Evolutionary conservation across 805 yeast species (phyloP).

Genomic region (Myxozyma geophila): DNA sequence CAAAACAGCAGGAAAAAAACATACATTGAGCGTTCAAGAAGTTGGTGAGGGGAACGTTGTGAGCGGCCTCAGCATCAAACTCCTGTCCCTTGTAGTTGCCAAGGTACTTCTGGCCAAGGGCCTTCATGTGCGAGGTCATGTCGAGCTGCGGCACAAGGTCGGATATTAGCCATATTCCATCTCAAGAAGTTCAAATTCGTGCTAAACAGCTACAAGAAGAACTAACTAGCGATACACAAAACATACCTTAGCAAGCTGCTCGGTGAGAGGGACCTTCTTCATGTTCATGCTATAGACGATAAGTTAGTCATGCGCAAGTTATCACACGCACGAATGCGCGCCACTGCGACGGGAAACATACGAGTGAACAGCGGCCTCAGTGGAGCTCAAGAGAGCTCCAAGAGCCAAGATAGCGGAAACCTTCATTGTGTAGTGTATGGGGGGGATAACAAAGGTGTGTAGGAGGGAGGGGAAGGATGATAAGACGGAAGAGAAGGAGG

Average conservation of each 20-base stretch:
- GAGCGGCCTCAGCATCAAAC: slow-evolving; percentile 49
- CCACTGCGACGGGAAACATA: slow-evolving; percentile 31
- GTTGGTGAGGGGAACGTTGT: slow-evolving; percentile 85
- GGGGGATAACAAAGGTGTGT: not conserved
- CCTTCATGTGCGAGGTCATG: slow-evolving; percentile 52
- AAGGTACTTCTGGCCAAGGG: slow-evolving; percentile 66
- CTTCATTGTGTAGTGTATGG: slow-evolving; percentile 24
- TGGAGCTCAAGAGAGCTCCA: slow-evolving; percentile 33
- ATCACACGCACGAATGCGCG: slow-evolving; percentile 5
- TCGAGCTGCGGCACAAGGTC: slow-evolving; percentile 27
- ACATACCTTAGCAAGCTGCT: slow-evolving; percentile 55
- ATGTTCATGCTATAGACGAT: slow-evolving; percentile 58
- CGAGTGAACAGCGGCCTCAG: slow-evolving; percentile 45
- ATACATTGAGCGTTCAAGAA: slow-evolving; percentile 84
- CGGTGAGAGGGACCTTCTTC: slow-evolving; percentile 62
- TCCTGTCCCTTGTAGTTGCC: slow-evolving; percentile 50
- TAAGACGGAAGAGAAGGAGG: not conserved
- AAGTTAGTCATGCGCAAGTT: not conserved
- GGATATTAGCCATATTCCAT: not conserved
- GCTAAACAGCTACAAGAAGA: not conserved
- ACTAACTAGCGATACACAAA: not conserved
- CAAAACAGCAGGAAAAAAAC: slow-evolving; percentile 1
- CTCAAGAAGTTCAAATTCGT: not conserved
- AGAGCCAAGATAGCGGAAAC: slow-evolving; percentile 33
- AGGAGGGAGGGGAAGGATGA: not conserved